phyloP scores from a whole-genome alignment of 192 early-diverging fungal species.

The Jimgerdemannia flammicorona region DNA sequence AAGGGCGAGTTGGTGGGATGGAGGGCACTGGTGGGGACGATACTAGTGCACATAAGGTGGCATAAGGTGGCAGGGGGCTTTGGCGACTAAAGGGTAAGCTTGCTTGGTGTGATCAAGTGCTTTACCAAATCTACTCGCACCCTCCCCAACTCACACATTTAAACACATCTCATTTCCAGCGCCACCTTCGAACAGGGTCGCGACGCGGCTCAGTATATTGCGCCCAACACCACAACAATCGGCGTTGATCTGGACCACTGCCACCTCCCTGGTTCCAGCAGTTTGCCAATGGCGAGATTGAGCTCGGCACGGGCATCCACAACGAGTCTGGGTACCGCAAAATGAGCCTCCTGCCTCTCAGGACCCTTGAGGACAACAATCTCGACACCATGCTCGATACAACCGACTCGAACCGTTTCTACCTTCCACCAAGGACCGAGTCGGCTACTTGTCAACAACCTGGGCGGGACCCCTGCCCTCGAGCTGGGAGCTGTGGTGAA shows the following conservation, averaged over 20 bases:
- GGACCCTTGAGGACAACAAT: conserved; percentile 47
- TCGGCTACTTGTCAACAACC: conserved; percentile 77
- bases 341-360: conserved; percentile 41
- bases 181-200: conserved; percentile 55
- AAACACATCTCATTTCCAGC: conserved; percentile 10
- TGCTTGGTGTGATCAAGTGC: neutral
- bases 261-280: conserved; percentile 64
- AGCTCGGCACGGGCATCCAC: conserved; percentile 84
- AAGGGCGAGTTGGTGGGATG: conserved; percentile 67
- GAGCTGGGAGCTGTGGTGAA: conserved; percentile 71
- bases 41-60: conserved; percentile 79
- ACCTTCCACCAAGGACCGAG: conserved; percentile 24
- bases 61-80: conserved; percentile 45
- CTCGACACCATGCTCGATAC: conserved; percentile 51
- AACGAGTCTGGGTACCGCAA: conserved; percentile 75
- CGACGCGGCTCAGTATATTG: conserved; percentile 48
- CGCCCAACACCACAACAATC: conserved; percentile 69
- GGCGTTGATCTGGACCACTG: conserved; percentile 75
- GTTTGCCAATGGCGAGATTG: conserved; percentile 50
- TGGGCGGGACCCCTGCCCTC: conserved; percentile 71
- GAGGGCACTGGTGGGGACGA: conserved; percentile 75
- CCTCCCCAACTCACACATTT: neutral
- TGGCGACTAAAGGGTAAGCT: conserved; percentile 55
- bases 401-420: conserved; percentile 30
- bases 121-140: neutral